Percentiles rank a stretch among this genome's conserved stretches.
Conservation (phyloP, 169 alveolate genomes). For the Eimeria maxima region DNA sequence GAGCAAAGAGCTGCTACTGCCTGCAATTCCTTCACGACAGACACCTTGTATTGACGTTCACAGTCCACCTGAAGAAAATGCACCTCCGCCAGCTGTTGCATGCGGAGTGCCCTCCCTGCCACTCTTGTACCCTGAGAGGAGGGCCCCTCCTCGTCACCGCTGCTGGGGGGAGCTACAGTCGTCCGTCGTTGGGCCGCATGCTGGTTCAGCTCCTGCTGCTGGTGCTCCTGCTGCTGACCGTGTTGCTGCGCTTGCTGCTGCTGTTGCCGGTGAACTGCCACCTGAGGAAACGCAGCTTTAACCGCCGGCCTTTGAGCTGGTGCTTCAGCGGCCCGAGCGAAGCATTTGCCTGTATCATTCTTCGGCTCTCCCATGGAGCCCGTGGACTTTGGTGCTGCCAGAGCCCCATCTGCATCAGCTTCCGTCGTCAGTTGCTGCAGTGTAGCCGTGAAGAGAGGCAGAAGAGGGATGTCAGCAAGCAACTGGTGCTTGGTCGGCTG, state of each 20-base stretch:
- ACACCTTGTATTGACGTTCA: no score
- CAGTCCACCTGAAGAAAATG: no score
- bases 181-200: background rate
- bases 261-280: background rate
- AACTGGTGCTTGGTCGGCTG: background rate
- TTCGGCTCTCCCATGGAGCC: background rate
- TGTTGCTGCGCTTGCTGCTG: background rate
- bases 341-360: no score
- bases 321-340: background rate
- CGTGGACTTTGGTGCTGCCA: background rate
- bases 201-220: background rate
- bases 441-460: background rate
- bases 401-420: background rate
- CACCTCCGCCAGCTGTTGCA: no score
- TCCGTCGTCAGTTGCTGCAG: background rate
- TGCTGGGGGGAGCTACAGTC: no score
- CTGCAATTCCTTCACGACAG: no score
- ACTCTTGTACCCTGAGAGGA: no score
- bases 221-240: background rate
- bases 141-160: no score
- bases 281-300: background rate
- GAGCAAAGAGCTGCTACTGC: no score
- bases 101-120: no score
- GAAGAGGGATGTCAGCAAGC: background rate
- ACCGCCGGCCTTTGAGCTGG: background rate